A percentile compares a stretch with the other conserved stretches of the same genome.
Conservation (phyloP, 2,329 filamentous ascomycete species). For the Colletotrichum siamense region DNA sequence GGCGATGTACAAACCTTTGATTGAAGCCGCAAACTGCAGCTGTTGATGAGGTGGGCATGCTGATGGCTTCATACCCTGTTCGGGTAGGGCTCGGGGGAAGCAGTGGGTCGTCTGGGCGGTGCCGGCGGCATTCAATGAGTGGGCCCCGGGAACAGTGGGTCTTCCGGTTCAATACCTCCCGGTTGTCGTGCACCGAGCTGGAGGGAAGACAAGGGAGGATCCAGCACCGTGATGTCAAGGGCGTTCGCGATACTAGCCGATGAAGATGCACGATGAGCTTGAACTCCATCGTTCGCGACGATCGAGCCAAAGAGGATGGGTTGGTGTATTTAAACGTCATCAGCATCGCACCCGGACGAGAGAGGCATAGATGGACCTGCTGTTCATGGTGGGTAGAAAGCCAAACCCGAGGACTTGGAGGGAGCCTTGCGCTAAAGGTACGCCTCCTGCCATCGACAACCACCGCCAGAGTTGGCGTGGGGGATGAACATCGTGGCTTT, state of each 20-base stretch:
- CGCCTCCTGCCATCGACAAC: neutral
- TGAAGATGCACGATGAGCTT: neutral
- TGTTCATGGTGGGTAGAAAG: neutral
- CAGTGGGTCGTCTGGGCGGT: neutral
- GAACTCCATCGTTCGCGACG: neutral
- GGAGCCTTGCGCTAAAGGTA: neutral
- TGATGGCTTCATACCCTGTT: neutral
- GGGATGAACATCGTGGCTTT: neutral
- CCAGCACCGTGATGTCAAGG: neutral
- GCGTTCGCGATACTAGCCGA: neutral
- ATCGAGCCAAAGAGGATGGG: neutral
- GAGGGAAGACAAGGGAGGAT: neutral
- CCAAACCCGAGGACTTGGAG: neutral
- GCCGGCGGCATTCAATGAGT: neutral
- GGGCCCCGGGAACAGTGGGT: neutral
- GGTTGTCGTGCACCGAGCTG: neutral
- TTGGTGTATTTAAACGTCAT: neutral
- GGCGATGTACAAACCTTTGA: neutral
- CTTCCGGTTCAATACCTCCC: neutral
- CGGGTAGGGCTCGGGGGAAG: neutral
- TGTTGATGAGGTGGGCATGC: constrained; percentile 8
- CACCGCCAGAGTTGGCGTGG: neutral
- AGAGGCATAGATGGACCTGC: neutral
- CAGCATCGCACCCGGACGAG: too few species aligned
- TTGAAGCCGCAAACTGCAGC: neutral